phyloP scores from a whole-genome alignment of 768 basidiomycete genomes.

The Mycena galericulata region DNA sequence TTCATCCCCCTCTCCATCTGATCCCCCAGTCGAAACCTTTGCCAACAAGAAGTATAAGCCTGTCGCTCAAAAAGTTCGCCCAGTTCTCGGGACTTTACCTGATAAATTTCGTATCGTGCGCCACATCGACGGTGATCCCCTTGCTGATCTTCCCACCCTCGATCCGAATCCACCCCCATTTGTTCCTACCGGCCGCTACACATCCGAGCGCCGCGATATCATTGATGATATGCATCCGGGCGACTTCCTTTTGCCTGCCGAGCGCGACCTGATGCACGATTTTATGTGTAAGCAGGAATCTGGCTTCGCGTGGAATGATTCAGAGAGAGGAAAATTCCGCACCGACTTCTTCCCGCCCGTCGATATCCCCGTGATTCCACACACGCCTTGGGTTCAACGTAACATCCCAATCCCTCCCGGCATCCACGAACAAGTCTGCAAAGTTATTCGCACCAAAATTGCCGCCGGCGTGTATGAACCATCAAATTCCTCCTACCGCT shows the following conservation, averaged over 20 bases:
- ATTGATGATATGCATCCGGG: conserved; percentile 11
- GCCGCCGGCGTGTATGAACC: conserved; percentile 9
- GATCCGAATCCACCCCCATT: conserved; percentile 11
- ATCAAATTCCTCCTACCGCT: conserved; percentile 2
- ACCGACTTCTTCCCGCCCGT: conserved; percentile 13
- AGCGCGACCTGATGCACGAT: conserved; percentile 18
- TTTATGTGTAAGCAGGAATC: conserved; percentile 28
- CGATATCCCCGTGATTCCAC: not conserved
- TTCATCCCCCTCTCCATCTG: too few relatives aligned
- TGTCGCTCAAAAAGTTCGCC: conserved; percentile 34
- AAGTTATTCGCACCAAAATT: conserved; percentile 3
- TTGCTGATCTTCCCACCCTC: conserved; percentile 17
- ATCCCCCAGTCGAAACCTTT: not conserved
- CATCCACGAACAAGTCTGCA: conserved; percentile 28
- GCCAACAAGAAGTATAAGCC: conserved; percentile 39
- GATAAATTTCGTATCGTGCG: conserved; percentile 33
- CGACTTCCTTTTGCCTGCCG: conserved; percentile 32
- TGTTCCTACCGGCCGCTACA: conserved; percentile 20
- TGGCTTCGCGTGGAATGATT: conserved; percentile 35
- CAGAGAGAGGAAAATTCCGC: conserved; percentile 30
- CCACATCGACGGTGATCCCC: conserved; percentile 24
- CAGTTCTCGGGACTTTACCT: conserved; percentile 28
- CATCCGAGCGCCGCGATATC: not conserved
- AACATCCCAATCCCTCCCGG: conserved; percentile 38
- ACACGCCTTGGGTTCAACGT: conserved; percentile 24